Evolutionary conservation across 2,329 filamentous ascomycete genomes (phyloP).

Genomic region (Aspergillus sp.): DNA sequence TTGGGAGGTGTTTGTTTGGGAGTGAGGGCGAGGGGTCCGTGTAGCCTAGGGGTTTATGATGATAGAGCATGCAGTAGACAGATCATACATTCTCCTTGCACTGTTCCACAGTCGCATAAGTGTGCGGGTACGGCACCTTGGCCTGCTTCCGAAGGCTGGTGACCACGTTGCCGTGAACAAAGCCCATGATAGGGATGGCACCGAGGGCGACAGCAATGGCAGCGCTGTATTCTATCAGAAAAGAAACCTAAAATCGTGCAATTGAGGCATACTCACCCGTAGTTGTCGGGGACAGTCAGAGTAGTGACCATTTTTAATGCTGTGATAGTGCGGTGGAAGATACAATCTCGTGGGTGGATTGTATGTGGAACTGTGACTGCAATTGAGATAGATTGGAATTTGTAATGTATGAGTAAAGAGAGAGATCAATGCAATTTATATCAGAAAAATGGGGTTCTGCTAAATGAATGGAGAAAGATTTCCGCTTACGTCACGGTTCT

Average conservation of each 20-base stretch:
- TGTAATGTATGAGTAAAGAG: neutral
- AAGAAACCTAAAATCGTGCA: neutral
- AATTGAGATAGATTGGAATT: neutral
- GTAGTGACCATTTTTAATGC: slow-evolving; percentile 36
- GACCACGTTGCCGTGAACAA: slow-evolving; percentile 52
- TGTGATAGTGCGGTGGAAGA: neutral
- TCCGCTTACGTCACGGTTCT: slow-evolving; percentile 2
- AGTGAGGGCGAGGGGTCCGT: too few relatives aligned
- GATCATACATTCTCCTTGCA: slow-evolving; percentile 46
- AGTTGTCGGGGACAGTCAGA: slow-evolving; percentile 48
- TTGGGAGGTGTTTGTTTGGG: too few relatives aligned
- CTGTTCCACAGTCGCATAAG: slow-evolving; percentile 58
- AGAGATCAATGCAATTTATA: neutral
- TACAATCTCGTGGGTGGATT: neutral
- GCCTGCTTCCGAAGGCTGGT: slow-evolving; percentile 50
- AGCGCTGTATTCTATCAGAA: slow-evolving; percentile 42
- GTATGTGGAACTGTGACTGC: neutral
- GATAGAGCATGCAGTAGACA: too few relatives aligned
- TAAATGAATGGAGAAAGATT: neutral
- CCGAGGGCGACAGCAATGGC: slow-evolving; percentile 56
- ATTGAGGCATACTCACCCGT: slow-evolving; percentile 41
- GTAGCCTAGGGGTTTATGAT: too few relatives aligned
- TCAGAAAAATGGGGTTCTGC: neutral
- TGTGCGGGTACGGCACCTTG: slow-evolving; percentile 57
- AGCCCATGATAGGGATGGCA: slow-evolving; percentile 53